Percentiles rank a stretch among this genome's conserved stretches.
phyloP scores from a whole-genome alignment of 495 filamentous ascomycete genomes.

The Paragyromitra xinjiangensis region DNA sequence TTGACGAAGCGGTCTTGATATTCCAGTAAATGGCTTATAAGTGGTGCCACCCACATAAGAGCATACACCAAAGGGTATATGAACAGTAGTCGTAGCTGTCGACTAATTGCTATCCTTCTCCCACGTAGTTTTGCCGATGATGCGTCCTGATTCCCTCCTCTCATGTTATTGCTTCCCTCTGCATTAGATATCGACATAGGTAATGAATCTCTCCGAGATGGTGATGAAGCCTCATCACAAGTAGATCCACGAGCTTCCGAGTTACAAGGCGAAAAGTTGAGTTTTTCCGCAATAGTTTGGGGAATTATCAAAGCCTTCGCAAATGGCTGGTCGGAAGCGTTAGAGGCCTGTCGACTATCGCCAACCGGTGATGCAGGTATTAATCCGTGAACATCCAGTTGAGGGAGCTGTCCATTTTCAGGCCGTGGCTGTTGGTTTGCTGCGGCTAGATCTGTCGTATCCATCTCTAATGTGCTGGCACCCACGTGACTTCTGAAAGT shows the following conservation, averaged over 20 bases:
- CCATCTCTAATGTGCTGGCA: slow-evolving; percentile 56
- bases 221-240: slow-evolving; percentile 45
- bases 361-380: slow-evolving; percentile 51
- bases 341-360: slow-evolving; percentile 57
- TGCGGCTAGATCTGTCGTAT: slow-evolving; percentile 53
- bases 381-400: slow-evolving; percentile 55
- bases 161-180: slow-evolving; percentile 27
- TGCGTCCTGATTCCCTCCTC: slow-evolving; percentile 44
- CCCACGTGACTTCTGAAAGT: slow-evolving; percentile 57
- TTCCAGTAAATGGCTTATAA: slow-evolving; percentile 68
- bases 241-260: slow-evolving; percentile 44
- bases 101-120: slow-evolving; percentile 66
- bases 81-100: slow-evolving; percentile 74
- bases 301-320: slow-evolving; percentile 52
- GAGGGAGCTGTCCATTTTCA: slow-evolving; percentile 44
- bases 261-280: slow-evolving; percentile 53
- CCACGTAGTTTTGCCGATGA: slow-evolving; percentile 41
- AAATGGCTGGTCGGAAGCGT: slow-evolving; percentile 54
- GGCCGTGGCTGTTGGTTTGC: slow-evolving; percentile 47
- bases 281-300: slow-evolving; percentile 53
- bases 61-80: slow-evolving; percentile 76
- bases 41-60: slow-evolving; percentile 77
- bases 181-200: slow-evolving; percentile 44
- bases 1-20: slow-evolving; percentile 66
- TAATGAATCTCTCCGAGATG: slow-evolving; percentile 48